Evolutionary conservation across 805 yeast species (phyloP), one percentile per base, ranked within the genome.

Genomic region (Nakazawaea peltata): DNA sequence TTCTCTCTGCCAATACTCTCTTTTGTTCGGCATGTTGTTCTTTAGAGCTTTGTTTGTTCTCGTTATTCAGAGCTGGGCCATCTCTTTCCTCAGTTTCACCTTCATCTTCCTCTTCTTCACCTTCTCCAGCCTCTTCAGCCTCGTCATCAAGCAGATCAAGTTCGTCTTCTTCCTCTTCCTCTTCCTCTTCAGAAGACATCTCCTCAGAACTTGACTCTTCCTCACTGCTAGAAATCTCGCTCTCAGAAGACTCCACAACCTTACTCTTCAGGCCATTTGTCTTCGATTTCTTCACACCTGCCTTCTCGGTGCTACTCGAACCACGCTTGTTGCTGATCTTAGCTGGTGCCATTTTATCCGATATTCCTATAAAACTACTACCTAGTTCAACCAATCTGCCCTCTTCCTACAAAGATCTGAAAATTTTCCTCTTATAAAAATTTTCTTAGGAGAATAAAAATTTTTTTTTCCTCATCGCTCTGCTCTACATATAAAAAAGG

Each of bases 11-110:
- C 26, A 81, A 66, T 26, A 79, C 53, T 49, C 77, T 77, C 56
- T 79, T 79, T 60, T 90, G 96, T 54, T 85, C 95, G 19, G 78
- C 78, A 53, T 85, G 94, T 46, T 74, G 76, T 52, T 79, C 86
- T 37, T 65, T 72, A 1, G 84, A 72, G 1, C 74, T 34, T 42
- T 69, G 63, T 50, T 69, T 68, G 44, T 67, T 61, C 37, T 68
- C 68, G 41, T 65, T 69, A 2, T 41, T 44, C 22, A 54, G 52
- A 5, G 37, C 54, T 7, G 31, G 46, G 3, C 41, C 46, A 8
- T 50, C 53, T 14, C 56, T 59, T 8, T 49, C 60, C 12, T 49
- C 57, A 12, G 51, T 54, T 5, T 47, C 26, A 6, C 21, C 37
- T 15, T 32, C 54, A 18, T 49, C 53, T 13, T 45, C 51, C 32